These are phyloP conservation scores for Cercophora scortea DNA, from an alignment of 495 filamentous ascomycete genomes.

Conservation along the genomic window DNA sequence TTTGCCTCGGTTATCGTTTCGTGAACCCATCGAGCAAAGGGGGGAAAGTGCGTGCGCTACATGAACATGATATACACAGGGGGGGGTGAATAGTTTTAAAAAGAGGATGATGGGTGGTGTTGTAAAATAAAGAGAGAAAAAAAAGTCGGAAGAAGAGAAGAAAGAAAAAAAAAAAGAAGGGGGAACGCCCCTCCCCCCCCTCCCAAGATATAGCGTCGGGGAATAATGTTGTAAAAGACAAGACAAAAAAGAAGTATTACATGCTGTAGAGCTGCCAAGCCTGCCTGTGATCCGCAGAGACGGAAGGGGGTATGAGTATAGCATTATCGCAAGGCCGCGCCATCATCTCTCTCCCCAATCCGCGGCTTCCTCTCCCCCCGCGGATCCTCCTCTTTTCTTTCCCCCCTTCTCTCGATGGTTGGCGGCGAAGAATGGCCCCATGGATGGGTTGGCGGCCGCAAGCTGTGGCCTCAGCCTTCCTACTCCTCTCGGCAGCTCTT, in stretches of 20 bases:
- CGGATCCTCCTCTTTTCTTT: background rate
- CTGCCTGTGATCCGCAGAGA: conserved; percentile 20
- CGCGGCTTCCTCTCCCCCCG: background rate
- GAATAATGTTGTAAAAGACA: background rate
- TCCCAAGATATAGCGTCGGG: background rate
- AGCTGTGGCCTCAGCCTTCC: background rate
- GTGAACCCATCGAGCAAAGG: conserved; percentile 17
- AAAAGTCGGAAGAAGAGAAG: conserved; percentile 11
- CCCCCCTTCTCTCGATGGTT: conserved; percentile 6
- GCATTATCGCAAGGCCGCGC: conserved; percentile 37
- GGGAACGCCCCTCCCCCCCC: no score
- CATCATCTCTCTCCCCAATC: conserved; percentile 14
- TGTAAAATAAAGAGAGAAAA: conserved; percentile 10
- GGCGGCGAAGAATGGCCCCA: background rate
- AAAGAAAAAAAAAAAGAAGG: conserved; percentile 31
- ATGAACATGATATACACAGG: conserved; percentile 8
- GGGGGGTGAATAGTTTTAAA: background rate
- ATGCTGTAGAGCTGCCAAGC: conserved; percentile 35
- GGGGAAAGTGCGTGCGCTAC: background rate
- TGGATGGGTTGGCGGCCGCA: background rate
- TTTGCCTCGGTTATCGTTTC: conserved; percentile 22
- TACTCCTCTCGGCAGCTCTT: background rate
- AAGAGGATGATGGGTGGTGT: conserved; percentile 3
- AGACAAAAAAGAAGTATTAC: conserved; percentile 40
- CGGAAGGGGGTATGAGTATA: conserved; percentile 31